Base-by-base conservation (phyloP, 2,329 filamentous ascomycete genomes). In the Botryosphaeria dothidea region DNA sequence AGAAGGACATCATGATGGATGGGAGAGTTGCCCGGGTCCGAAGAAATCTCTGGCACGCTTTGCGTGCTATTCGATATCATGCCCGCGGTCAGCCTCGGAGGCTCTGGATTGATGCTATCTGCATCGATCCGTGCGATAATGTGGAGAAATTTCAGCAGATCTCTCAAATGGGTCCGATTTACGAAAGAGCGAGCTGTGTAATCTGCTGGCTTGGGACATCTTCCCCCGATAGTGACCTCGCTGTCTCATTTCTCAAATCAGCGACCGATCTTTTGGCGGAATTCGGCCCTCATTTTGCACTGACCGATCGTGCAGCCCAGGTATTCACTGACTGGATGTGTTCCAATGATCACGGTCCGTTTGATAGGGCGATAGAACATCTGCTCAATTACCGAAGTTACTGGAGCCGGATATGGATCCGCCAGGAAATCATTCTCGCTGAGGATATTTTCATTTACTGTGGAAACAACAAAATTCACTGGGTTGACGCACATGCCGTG, bases 201-300 rank as follows among this genome's bases (percentile, higher is more conserved):
- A 17, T 34, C 2, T 46, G 43, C 2, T 67, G 68, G 68, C 54
- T 69, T 23, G 68, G 68, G 11, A 46, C 64, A 7, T 66, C 68
- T 43, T 66, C 66, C 8, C 34, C 63, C 2, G 38, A 61, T 8
- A 69, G 67, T 38, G 38, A 52, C 27, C 7, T 19, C 9, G 64
- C 62, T 5, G 65, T 69, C 4, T 45, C 60, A 17, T 66, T 60
- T n/a, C 36, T 67, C 11, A 46, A 67, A 25, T 57, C 25, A 8
- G 25, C 51, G 6, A 31, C 34, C 2, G 7, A 23, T 41, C 15
- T 49, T 17, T 25, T 49, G 25, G 21, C 17, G n/a, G 51, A 54
- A 2, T 11, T 34, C 31, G 13, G 13, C 2, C 31, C 7, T 6
- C 31, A 34, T 8, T 34, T 6, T 34, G 13, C 2, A 6, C 13